Percentiles rank a stretch among this genome's conserved stretches.
phyloP scores from a whole-genome alignment of 2,329 filamentous ascomycete genomes.

The Torrubiella hemipterigena region DNA sequence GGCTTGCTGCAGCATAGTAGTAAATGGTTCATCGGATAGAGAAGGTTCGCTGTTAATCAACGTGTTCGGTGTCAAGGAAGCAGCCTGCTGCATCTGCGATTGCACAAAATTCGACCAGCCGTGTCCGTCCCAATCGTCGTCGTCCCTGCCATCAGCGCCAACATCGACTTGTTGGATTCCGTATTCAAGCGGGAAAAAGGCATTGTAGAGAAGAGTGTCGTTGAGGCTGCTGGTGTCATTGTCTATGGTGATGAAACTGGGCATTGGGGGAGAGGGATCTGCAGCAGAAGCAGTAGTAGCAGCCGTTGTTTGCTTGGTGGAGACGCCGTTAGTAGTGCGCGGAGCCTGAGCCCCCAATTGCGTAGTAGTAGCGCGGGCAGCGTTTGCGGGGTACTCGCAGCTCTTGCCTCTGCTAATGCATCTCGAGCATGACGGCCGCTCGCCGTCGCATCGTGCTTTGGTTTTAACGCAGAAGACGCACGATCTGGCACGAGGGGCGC shows the following conservation, averaged over 20 bases:
- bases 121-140: not conserved
- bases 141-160: not conserved
- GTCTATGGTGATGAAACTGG: not conserved
- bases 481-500: not conserved
- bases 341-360: no score
- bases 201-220: not conserved
- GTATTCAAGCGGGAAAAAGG: not conserved
- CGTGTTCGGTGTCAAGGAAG: not conserved
- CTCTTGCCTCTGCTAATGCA: not conserved
- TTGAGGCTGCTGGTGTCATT: not conserved
- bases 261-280: not conserved
- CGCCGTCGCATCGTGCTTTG: slow-evolving; percentile 1
- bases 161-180: not conserved
- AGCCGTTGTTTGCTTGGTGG: no score
- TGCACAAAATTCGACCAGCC: not conserved
- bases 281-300: no score
- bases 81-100: not conserved
- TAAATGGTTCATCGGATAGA: not conserved
- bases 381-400: not conserved
- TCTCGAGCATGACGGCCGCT: not conserved
- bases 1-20: not conserved
- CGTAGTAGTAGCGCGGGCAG: not conserved
- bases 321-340: no score
- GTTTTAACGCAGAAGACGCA: slow-evolving; percentile 1
- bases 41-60: not conserved